Conservation (phyloP, 768 basidiomycete species). For the Trametes punicea region DNA sequence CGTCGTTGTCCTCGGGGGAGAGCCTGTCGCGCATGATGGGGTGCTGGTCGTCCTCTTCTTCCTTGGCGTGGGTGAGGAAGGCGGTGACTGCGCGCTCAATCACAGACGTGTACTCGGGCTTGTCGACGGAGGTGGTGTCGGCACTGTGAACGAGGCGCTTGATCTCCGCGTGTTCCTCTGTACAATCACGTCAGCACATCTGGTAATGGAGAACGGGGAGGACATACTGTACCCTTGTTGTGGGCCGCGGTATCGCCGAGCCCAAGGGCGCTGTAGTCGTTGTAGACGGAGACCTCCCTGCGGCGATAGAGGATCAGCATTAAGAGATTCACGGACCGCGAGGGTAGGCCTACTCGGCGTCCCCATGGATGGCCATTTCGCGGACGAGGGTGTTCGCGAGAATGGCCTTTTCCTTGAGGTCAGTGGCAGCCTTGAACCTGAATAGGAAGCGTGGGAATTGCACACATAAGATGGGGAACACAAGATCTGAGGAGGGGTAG, state of each 20-base stretch:
- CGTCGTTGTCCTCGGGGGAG: constrained; percentile 22
- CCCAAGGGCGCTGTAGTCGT: constrained; percentile 17
- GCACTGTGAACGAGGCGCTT: constrained; percentile 11
- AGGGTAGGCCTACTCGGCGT: constrained; percentile 11
- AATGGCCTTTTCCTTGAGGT: constrained; percentile 8
- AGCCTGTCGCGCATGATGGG: constrained; percentile 10
- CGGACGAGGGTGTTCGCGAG: constrained; percentile 22
- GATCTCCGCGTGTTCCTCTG: constrained; percentile 10
- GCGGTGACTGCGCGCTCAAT: constrained; percentile 19
- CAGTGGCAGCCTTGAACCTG: constrained; percentile 10
- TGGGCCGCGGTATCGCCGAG: constrained; percentile 19
- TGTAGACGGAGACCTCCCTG: constrained; percentile 23
- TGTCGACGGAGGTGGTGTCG: constrained; percentile 9
- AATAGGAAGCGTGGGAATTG: not conserved
- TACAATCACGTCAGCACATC: not conserved
- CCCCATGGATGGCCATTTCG: constrained; percentile 21
- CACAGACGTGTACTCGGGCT: constrained; percentile 19
- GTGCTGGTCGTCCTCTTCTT: constrained; percentile 25
- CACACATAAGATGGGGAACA: constrained; percentile 7
- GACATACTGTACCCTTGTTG: constrained; percentile 11
- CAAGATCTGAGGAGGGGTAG: not conserved
- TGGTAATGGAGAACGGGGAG: not conserved
- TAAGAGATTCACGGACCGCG: too few species aligned
- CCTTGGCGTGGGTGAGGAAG: constrained; percentile 22
- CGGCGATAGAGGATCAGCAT: not conserved